These are phyloP conservation scores for Megacollybia marginata DNA, from an alignment of 768 basidiomycete genomes.

Conservation along the genomic window DNA sequence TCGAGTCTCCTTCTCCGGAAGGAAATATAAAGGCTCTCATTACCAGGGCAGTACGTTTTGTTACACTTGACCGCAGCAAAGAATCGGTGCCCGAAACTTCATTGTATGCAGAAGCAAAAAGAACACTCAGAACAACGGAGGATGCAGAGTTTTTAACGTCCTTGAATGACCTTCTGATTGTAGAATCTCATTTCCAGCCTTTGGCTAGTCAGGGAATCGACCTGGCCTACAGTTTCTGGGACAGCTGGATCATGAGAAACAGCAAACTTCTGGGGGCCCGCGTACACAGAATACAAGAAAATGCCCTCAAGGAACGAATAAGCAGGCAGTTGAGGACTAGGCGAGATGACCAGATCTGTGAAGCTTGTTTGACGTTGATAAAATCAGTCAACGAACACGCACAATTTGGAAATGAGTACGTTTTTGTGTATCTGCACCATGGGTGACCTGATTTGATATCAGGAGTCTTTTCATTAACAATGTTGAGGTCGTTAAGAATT, in stretches of 20 bases:
- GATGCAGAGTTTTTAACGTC: slow-evolving; percentile 6
- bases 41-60: not conserved
- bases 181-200: slow-evolving; percentile 8
- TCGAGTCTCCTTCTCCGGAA: not conserved
- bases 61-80: too few species aligned
- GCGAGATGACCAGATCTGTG: too few species aligned
- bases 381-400: too few species aligned
- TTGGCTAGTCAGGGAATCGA: slow-evolving; percentile 4
- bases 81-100: too few species aligned
- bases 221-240: slow-evolving; percentile 1
- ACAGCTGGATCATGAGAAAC: not conserved
- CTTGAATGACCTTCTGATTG: slow-evolving; percentile 5
- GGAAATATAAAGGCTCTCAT: not conserved
- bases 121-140: not conserved
- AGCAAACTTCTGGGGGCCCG: not conserved
- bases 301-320: too few species aligned
- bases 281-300: too few species aligned
- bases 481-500: too few species aligned
- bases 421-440: not conserved
- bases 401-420: not conserved
- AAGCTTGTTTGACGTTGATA: too few species aligned
- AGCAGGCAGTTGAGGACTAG: too few species aligned
- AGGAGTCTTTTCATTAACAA: not conserved
- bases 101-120: not conserved
- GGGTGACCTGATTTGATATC: not conserved